Base-by-base conservation (phyloP, 345 rosid genomes). In the Gossypium sturtianum region DNA sequence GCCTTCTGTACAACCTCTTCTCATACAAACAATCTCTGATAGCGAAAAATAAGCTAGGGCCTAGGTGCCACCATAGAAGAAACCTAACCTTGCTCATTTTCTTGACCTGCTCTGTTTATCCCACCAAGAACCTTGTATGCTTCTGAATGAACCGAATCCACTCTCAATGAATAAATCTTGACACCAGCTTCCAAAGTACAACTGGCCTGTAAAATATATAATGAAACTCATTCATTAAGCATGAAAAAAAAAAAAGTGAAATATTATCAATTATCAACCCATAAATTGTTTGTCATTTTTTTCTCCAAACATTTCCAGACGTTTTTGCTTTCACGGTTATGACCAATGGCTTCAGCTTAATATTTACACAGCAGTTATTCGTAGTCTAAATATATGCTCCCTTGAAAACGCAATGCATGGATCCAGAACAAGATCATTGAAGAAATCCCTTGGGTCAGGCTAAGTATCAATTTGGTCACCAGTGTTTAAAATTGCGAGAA, bases 71-170 rank as follows among this genome's bases (percentile, higher is more conserved):
- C 45, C 44, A n/a, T 16, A 67, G 74, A 12, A 25, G 25, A 65
- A 78, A 52, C 38, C 86, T 77, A 80, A 94, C 97, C 97, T 86
- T 80, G 84, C 76, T 85, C 88, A 52, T 75, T 75, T 72, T 86
- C 90, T 57, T 81, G 89, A 45, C 92, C 98, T 87, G 89, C 98
- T 78, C 97, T 86, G 74, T 83, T 92, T 76, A 94, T 89, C 49
- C 98, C 97, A 74, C 98, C 97, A 54, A 94, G 92, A 78, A 94
- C 98, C 86, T 91, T 92, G 83, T 91, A 94, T 27, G 97, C 97
- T 75, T 92, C 97, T 47, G 98, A 92, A 84, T 92, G 98, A 80
- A 87, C 89, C 0, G 97, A 92, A 86, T 94, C 97, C 73, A 92
- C 97, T 77, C 98, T 83, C 76, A 92, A 65, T 0, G 97, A 89